These are phyloP conservation scores for Boletus reticulatus DNA, from an alignment of 768 basidiomycete genomes.

Conservation along the genomic window DNA sequence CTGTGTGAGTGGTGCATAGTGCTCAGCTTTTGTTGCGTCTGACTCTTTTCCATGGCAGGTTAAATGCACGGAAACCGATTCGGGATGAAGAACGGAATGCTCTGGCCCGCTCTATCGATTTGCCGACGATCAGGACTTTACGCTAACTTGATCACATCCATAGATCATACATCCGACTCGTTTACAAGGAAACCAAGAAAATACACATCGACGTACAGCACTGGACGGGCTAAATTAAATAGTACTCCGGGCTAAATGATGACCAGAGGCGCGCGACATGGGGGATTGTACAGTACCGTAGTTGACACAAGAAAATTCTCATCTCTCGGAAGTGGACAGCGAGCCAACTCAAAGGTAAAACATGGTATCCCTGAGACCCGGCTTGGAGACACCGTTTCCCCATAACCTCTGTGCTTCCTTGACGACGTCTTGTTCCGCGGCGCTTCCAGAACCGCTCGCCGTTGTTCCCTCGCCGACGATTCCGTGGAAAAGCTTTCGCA, in stretches of 20 bases:
- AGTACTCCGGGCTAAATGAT: not conserved
- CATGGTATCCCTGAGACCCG: conserved; percentile 64
- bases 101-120: not conserved
- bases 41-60: not conserved
- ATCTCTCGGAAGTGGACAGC: not conserved
- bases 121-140: conserved; percentile 1
- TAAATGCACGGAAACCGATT: conserved; percentile 10
- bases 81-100: conserved; percentile 8
- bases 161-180: too few relatives aligned
- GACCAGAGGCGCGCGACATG: not conserved
- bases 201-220: not conserved
- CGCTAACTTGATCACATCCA: too few relatives aligned
- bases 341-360: conserved; percentile 56
- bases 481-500: conserved; percentile 48
- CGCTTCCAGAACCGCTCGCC: conserved; percentile 33
- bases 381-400: conserved; percentile 51
- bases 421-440: conserved; percentile 47
- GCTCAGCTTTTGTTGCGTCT: not conserved
- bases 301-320: not conserved
- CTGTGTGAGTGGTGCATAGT: conserved; percentile 10
- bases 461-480: conserved; percentile 22
- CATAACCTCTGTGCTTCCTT: conserved; percentile 55
- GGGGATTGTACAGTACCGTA: not conserved
- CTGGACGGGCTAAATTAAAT: not conserved
- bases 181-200: not conserved